A percentile compares a stretch with the other conserved stretches of the same genome.
These are phyloP conservation scores for Ophiostoma sp. DNA, from an alignment of 2,329 filamentous ascomycete genomes.

Conservation along the genomic window DNA sequence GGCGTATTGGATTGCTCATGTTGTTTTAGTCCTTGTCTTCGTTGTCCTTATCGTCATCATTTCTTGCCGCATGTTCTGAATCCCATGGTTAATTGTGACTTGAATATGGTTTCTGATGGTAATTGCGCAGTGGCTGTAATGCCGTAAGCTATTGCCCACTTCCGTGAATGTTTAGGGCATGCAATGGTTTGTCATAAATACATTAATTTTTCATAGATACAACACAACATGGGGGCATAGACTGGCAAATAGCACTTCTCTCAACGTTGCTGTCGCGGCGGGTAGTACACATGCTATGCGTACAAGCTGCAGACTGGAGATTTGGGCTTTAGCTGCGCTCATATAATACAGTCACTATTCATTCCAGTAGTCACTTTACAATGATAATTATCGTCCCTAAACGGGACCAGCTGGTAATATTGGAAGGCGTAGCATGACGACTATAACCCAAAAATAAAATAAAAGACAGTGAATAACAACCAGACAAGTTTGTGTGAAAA, in stretches of 20 bases:
- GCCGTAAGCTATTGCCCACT: background rate
- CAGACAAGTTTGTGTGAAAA: background rate
- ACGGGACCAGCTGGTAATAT: background rate
- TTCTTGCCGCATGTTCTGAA: slow-evolving; percentile 2
- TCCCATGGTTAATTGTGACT: background rate
- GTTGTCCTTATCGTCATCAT: background rate
- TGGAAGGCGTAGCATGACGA: background rate
- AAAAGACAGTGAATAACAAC: background rate
- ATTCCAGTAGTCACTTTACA: background rate
- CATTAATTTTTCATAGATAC: background rate
- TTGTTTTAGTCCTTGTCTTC: slow-evolving; percentile 9
- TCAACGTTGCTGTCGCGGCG: background rate
- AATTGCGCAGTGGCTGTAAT: background rate
- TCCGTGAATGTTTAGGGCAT: background rate
- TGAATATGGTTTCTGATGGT: background rate
- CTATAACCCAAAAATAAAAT: background rate
- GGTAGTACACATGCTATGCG: background rate
- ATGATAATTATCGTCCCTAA: background rate
- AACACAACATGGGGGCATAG: background rate
- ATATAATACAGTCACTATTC: background rate
- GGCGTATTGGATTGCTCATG: slow-evolving; percentile 16
- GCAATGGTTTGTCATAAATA: background rate
- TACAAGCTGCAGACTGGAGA: background rate
- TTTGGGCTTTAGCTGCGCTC: background rate
- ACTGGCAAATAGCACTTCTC: background rate